These are phyloP conservation scores for Cercospora berteroae DNA, from an alignment of 2,329 filamentous ascomycete genomes.

Conservation along the genomic window DNA sequence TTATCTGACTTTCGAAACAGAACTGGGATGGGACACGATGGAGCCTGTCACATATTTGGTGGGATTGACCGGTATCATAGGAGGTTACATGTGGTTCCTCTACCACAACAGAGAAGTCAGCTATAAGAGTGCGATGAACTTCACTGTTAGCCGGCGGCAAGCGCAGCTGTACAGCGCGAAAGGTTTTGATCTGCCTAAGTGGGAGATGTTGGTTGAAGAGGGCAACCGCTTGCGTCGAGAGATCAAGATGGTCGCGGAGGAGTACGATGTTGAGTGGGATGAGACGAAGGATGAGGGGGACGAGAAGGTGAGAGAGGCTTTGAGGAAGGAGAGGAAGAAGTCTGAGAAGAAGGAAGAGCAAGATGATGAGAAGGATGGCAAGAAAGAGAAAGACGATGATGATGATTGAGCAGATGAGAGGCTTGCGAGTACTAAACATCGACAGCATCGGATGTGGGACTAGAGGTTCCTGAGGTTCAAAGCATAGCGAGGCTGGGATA, in stretches of 20 bases:
- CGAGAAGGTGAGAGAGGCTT: slow-evolving; percentile 34
- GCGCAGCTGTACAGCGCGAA: slow-evolving; percentile 70
- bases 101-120: slow-evolving; percentile 85
- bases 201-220: slow-evolving; percentile 77
- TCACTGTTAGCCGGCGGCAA: slow-evolving; percentile 78
- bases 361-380: slow-evolving; percentile 59
- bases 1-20: slow-evolving; percentile 63
- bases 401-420: background rate
- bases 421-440: background rate
- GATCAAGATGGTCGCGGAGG: slow-evolving; percentile 74
- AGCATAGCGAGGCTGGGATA: slow-evolving; percentile 1
- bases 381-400: slow-evolving; percentile 52
- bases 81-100: slow-evolving; percentile 89
- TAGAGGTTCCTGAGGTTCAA: background rate
- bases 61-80: slow-evolving; percentile 80
- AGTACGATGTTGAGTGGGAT: slow-evolving; percentile 82
- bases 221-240: slow-evolving; percentile 74
- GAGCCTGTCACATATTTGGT: slow-evolving; percentile 88
- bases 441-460: background rate
- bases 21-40: slow-evolving; percentile 85
- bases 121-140: slow-evolving; percentile 81
- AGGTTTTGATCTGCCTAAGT: slow-evolving; percentile 72
- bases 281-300: slow-evolving; percentile 35
- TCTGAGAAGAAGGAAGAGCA: slow-evolving; percentile 27
- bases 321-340: slow-evolving; percentile 57